These are phyloP conservation scores for Populus hybrid DNA, from an alignment of 441 rosid species.

Conservation along the genomic window DNA sequence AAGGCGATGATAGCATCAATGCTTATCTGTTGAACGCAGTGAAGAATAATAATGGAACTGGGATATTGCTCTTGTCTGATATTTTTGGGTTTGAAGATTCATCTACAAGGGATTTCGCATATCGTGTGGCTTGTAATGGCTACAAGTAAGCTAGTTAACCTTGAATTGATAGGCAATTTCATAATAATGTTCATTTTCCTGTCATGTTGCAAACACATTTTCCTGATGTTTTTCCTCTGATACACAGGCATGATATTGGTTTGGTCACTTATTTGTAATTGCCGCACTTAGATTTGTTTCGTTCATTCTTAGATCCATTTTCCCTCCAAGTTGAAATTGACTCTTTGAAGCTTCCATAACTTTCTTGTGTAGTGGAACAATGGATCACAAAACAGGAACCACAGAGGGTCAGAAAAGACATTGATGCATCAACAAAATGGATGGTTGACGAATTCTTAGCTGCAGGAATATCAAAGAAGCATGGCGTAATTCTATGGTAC, in stretches of 20 bases:
- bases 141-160: constrained; percentile 54
- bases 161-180: neutral
- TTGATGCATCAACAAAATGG: constrained; percentile 52
- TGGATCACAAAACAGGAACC: constrained; percentile 59
- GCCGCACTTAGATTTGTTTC: neutral
- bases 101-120: constrained; percentile 75
- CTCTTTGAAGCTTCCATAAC: neutral
- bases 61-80: constrained; percentile 68
- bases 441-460: constrained; percentile 71
- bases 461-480: constrained; percentile 77
- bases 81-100: constrained; percentile 74
- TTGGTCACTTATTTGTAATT: neutral
- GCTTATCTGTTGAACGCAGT: constrained; percentile 70
- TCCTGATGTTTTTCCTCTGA: neutral
- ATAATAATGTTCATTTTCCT: neutral
- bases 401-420: constrained; percentile 49
- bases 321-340: neutral
- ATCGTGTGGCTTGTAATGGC: constrained; percentile 84
- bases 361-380: constrained; percentile 26
- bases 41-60: constrained; percentile 73
- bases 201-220: neutral
- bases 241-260: neutral
- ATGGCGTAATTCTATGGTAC: constrained; percentile 79
- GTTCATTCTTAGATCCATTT: neutral
- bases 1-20: constrained; percentile 41